Base-by-base conservation (phyloP, 2,329 filamentous ascomycete species). In the Penicillium psychrosexuale region DNA sequence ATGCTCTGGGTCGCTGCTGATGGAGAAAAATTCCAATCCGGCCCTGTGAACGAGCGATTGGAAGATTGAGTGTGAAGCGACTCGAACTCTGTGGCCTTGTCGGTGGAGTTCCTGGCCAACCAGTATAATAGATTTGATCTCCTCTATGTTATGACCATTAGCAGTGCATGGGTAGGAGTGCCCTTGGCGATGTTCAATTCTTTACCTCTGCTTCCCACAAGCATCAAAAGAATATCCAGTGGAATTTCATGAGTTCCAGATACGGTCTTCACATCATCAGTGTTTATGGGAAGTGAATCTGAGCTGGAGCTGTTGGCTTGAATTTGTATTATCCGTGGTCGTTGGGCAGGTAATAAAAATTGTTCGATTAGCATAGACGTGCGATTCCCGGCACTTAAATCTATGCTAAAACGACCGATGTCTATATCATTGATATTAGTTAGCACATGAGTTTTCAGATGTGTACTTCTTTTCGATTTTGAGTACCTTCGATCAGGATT, bases 11-110 rank as follows among this genome's bases (percentile, higher is more conserved):
- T 52, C 48, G 17, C 22, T 47, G 28, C 53, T 52, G 15, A 47
- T 42, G 5, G 53, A 52, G 13, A 56, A 56, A 8, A 56, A 56
- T n/a, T 48, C 53, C 38, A 56, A 15, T 28, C 53, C 53, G 22
- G 37, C 11, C n/a, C 36, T 44, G 8, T n/a, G 33, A 3, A 44
- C 15, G 13, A 48, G 22, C 1, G 30, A 30, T 28, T 39, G 36
- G 9, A 56, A 56, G 7, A 56, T 44, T 7, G 48, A 47, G 24
- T 56, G 53, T 13, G 53, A 39, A 12, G 36, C 53, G 5, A 52
- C 44, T 33, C 42, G 31, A 19, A 52, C 31, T 44, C 53, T 38
- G 33, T 52, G 42, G 17, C 53, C 53, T 8, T 44, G 43, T 13
- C 33, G 15, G 11, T 27, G 44, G 6, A 56, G 43, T 8, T 43